Evolutionary conservation across 2,329 filamentous ascomycete species (phyloP).

Genomic region (Pestalotiopsis sp.): DNA sequence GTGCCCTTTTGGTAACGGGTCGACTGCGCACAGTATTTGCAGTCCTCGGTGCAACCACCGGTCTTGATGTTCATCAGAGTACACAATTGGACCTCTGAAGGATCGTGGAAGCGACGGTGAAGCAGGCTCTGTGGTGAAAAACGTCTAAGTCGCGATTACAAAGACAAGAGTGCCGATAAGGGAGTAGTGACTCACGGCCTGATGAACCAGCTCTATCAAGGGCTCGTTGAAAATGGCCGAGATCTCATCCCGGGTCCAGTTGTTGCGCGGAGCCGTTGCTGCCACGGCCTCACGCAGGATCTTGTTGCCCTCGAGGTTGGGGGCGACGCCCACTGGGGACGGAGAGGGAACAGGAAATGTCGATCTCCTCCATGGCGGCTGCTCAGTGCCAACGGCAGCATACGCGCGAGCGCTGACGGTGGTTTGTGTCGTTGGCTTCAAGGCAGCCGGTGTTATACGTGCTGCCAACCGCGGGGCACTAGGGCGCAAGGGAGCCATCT

Average conservation of each 20-base stretch:
- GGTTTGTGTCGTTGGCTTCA: background rate
- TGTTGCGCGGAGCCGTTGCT: conserved; percentile 64
- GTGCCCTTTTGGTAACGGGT: conserved; percentile 77
- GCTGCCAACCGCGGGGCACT: conserved; percentile 1
- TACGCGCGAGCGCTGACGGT: conserved; percentile 4
- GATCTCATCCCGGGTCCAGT: conserved; percentile 84
- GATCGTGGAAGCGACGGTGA: conserved; percentile 84
- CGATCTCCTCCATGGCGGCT: background rate
- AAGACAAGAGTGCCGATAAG: background rate
- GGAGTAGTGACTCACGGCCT: conserved; percentile 60
- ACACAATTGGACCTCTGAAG: conserved; percentile 85
- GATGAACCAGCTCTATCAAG: conserved; percentile 76
- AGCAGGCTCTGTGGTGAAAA: conserved; percentile 62
- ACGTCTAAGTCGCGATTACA: conserved; percentile 13
- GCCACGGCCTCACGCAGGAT: conserved; percentile 57
- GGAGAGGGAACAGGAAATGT: background rate
- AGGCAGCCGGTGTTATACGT: background rate
- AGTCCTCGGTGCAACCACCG: conserved; percentile 89
- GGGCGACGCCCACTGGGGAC: background rate
- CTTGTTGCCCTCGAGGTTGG: background rate
- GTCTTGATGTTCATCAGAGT: conserved; percentile 98
- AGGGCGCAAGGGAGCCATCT: background rate
- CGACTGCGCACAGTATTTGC: conserved; percentile 90
- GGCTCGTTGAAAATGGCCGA: conserved; percentile 80
- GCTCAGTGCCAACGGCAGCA: conserved; percentile 5